Evolutionary conservation across 768 basidiomycete genomes (phyloP).

Genomic region (Trametes meyenii): DNA sequence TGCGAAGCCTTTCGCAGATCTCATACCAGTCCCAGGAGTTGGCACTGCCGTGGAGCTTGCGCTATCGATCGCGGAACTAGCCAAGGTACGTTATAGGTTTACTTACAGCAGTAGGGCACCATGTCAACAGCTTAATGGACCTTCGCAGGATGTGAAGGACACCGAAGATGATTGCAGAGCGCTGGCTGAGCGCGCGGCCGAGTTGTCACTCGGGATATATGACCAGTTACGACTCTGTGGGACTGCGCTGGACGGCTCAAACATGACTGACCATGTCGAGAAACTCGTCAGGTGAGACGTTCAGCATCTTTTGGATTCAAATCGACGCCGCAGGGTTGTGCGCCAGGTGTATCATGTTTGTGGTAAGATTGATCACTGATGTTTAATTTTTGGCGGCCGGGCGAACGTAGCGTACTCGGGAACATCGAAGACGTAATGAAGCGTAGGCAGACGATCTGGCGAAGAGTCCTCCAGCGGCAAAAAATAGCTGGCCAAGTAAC

Average conservation of each 20-base stretch:
- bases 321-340: background rate
- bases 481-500: background rate
- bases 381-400: no score
- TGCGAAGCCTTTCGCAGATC: background rate
- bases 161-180: background rate
- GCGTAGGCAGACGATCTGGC: background rate
- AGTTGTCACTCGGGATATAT: background rate
- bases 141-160: slow-evolving; percentile 1
- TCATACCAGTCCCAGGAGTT: background rate
- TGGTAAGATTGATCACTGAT: no score
- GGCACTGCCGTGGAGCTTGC: background rate
- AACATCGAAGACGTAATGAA: background rate
- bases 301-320: background rate
- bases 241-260: background rate
- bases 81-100: background rate
- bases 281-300: background rate
- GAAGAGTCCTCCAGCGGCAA: background rate
- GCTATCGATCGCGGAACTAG: background rate
- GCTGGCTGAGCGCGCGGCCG: slow-evolving; percentile 1
- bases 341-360: background rate
- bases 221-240: background rate
- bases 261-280: background rate
- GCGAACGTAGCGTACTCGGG: no score
- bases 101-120: background rate
- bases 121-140: no score